phyloP scores from a whole-genome alignment of 495 filamentous ascomycete genomes.

The Geopyxis carbonaria region DNA sequence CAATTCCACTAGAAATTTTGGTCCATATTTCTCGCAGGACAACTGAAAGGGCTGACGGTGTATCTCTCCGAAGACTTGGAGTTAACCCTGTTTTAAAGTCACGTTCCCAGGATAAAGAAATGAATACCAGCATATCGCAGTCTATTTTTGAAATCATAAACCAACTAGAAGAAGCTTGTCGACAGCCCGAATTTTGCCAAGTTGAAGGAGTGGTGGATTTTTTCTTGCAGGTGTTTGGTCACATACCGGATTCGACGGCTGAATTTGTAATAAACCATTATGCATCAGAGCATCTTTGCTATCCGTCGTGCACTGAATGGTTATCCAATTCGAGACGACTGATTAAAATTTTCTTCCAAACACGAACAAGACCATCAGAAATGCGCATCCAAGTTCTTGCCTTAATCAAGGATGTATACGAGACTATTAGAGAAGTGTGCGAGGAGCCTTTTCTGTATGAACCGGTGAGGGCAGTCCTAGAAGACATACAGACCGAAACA shows the following conservation, averaged over 20 bases:
- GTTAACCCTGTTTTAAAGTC: conserved; percentile 17
- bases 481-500: conserved; percentile 32
- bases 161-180: conserved; percentile 21
- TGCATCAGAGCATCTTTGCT: conserved; percentile 45
- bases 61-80: conserved; percentile 30
- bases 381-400: conserved; percentile 48
- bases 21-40: conserved; percentile 30
- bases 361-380: conserved; percentile 42
- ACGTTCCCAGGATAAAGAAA: conserved; percentile 24
- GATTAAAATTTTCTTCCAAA: conserved; percentile 47
- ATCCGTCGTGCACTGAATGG: conserved; percentile 54
- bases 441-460: conserved; percentile 30
- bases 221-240: conserved; percentile 41
- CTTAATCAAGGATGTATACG: conserved; percentile 25
- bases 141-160: conserved; percentile 22
- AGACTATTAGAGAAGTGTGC: conserved; percentile 51
- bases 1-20: conserved; percentile 42
- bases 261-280: conserved; percentile 42
- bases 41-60: conserved; percentile 37
- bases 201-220: conserved; percentile 50
- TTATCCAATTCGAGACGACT: conserved; percentile 43
- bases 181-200: conserved; percentile 34
- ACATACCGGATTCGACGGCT: conserved; percentile 42
- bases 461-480: conserved; percentile 29
- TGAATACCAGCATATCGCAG: conserved; percentile 20